A percentile compares a stretch with the other conserved stretches of the same genome.
These are phyloP conservation scores for Scutellaria barbata DNA, from an alignment of 257 asterid species.

Conservation along the genomic window DNA sequence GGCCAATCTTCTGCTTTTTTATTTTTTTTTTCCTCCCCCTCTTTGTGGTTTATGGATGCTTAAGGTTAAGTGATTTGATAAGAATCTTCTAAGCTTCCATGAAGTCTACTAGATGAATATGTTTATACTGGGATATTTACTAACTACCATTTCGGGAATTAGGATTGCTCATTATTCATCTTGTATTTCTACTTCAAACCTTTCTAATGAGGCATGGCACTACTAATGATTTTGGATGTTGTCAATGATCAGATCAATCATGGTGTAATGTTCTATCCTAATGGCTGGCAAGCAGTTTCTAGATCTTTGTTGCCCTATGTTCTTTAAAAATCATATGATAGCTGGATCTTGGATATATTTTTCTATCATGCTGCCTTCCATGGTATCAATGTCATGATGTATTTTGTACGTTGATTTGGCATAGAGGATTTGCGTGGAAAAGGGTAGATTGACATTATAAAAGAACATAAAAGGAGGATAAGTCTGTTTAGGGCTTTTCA, in stretches of 20 bases:
- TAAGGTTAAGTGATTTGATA: slow-evolving; percentile 23
- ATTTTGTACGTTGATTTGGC: not conserved
- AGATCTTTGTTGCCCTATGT: not conserved
- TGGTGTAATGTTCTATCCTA: slow-evolving; percentile 10
- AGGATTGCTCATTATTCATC: slow-evolving; percentile 19
- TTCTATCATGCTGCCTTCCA: not conserved
- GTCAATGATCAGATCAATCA: not conserved
- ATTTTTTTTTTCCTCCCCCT: not conserved
- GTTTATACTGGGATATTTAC: slow-evolving; percentile 28
- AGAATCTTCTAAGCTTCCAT: slow-evolving; percentile 19
- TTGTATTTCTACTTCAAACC: not conserved
- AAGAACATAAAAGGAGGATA: not conserved
- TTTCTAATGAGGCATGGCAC: slow-evolving; percentile 10
- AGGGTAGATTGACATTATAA: not conserved
- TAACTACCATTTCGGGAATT: slow-evolving; percentile 13
- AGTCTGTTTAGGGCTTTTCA: not conserved
- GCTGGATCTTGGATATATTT: not conserved
- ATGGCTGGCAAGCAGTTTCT: slow-evolving; percentile 13
- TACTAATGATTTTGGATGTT: not conserved
- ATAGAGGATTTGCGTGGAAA: not conserved
- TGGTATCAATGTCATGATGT: not conserved
- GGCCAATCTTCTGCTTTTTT: not conserved
- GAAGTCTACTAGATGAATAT: slow-evolving; percentile 8
- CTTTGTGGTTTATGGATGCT: not conserved
- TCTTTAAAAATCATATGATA: not conserved